phyloP scores from a whole-genome alignment of 2,329 filamentous ascomycete genomes.

The Geosmithia flava region DNA sequence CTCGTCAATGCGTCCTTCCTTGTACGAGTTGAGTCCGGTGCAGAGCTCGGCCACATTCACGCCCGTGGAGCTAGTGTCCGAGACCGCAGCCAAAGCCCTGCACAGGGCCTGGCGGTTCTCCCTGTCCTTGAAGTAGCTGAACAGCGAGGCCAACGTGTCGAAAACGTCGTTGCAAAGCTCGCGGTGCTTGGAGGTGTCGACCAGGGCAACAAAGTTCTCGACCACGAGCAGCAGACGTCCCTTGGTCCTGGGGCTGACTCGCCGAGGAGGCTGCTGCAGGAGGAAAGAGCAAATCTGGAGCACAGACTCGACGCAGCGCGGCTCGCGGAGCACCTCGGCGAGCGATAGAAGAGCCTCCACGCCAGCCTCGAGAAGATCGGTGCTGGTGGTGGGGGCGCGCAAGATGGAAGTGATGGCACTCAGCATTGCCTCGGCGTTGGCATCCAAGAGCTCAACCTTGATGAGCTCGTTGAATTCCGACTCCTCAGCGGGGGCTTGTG shows the following conservation, averaged over 20 bases:
- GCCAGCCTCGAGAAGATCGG: slow-evolving; percentile 65
- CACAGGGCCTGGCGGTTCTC: slow-evolving; percentile 64
- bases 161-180: slow-evolving; percentile 53
- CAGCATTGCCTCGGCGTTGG: slow-evolving; percentile 47
- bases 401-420: slow-evolving; percentile 58
- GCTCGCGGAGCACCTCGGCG: slow-evolving; percentile 54
- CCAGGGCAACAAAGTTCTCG: slow-evolving; percentile 63
- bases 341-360: slow-evolving; percentile 70
- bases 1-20: slow-evolving; percentile 61
- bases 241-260: slow-evolving; percentile 76
- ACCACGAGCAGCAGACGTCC: slow-evolving; percentile 68
- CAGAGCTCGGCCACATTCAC: slow-evolving; percentile 58
- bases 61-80: slow-evolving; percentile 48
- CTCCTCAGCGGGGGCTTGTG: slow-evolving; percentile 39
- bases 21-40: slow-evolving; percentile 69
- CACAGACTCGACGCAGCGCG: slow-evolving; percentile 61
- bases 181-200: slow-evolving; percentile 27
- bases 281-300: slow-evolving; percentile 72
- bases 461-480: slow-evolving; percentile 45
- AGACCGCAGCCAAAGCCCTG: slow-evolving; percentile 59
- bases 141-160: slow-evolving; percentile 65
- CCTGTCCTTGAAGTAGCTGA: slow-evolving; percentile 80
- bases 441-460: slow-evolving; percentile 40
- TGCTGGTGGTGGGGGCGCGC: slow-evolving; percentile 46
- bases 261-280: slow-evolving; percentile 70